Percentiles rank a stretch among this genome's conserved stretches.
Conservation (phyloP, 2,329 filamentous ascomycete species). For the Alternaria novae-zelandiae region DNA sequence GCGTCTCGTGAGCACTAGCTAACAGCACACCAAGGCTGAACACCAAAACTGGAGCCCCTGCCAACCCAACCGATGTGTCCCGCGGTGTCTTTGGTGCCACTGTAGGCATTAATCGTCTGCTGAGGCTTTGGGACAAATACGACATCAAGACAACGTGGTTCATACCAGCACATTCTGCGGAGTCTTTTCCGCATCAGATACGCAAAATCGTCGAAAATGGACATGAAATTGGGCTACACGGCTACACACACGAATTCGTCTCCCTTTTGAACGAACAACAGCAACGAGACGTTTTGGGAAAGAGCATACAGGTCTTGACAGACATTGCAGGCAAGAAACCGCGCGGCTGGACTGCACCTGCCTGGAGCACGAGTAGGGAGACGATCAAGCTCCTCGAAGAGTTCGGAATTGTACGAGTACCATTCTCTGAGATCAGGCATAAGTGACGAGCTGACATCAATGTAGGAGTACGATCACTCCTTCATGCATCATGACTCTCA, state of each 20-base stretch:
- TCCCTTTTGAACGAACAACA: conserved; percentile 50
- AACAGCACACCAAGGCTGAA: conserved; percentile 44
- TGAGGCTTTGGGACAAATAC: conserved; percentile 51
- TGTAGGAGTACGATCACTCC: conserved; percentile 59
- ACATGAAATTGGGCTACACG: conserved; percentile 53
- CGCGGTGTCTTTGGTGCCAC: conserved; percentile 52
- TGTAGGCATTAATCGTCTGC: conserved; percentile 49
- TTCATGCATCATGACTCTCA: conserved; percentile 59
- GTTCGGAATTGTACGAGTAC: conserved; percentile 43
- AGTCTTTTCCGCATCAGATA: conserved; percentile 58
- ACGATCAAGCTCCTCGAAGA: conserved; percentile 51
- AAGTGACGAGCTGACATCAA: not conserved
- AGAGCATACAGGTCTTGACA: conserved; percentile 50
- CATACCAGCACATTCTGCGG: conserved; percentile 52
- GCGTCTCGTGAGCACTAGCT: not conserved
- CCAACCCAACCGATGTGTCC: conserved; percentile 50
- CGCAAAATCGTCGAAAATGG: conserved; percentile 52
- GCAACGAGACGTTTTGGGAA: conserved; percentile 47
- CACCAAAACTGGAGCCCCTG: conserved; percentile 45
- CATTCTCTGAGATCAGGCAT: not conserved
- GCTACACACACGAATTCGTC: conserved; percentile 51
- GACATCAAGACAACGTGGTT: conserved; percentile 53
- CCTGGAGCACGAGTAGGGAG: conserved; percentile 49
- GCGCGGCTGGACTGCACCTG: conserved; percentile 53
- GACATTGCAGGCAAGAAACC: conserved; percentile 51